These are phyloP conservation scores for Entoloma clypeatum DNA, from an alignment of 1,284 basidiomycete genomes.

Conservation along the genomic window DNA sequence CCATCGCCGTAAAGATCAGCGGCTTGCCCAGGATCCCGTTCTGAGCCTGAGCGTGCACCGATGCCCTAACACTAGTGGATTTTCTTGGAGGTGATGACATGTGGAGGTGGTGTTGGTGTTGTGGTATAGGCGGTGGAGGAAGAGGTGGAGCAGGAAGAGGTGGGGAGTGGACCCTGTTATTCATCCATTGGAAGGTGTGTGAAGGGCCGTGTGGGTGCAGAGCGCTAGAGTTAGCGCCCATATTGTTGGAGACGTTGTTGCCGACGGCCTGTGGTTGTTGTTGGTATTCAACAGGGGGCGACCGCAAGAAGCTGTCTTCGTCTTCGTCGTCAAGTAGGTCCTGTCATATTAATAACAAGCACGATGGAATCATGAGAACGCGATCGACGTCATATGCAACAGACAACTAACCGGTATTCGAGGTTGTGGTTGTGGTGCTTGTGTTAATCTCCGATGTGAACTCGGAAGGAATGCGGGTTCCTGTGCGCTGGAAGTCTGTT, in stretches of 20 bases:
- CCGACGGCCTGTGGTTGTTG: too few species aligned
- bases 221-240: background rate
- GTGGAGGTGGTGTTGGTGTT: background rate
- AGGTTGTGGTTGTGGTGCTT: too few species aligned
- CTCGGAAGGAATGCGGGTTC: too few species aligned
- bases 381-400: too few species aligned
- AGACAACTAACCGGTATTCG: too few species aligned
- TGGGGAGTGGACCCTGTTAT: background rate
- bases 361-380: too few species aligned
- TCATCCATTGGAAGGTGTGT: background rate
- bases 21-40: slow-evolving; percentile 36
- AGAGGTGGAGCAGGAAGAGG: slow-evolving; percentile 1
- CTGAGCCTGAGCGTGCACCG: background rate
- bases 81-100: slow-evolving; percentile 7
- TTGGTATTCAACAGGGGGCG: too few species aligned
- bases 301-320: too few species aligned
- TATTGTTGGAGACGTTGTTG: slow-evolving; percentile 8
- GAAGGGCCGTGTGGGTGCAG: background rate
- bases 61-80: slow-evolving; percentile 13
- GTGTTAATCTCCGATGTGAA: too few species aligned
- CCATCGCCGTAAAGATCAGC: slow-evolving; percentile 38
- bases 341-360: too few species aligned
- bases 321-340: too few species aligned
- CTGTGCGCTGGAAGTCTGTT: too few species aligned
- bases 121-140: slow-evolving; percentile 1